These are phyloP conservation scores for Taxillus chinensis DNA, from an alignment of 164 flowering plant genomes.

Conservation along the genomic window DNA sequence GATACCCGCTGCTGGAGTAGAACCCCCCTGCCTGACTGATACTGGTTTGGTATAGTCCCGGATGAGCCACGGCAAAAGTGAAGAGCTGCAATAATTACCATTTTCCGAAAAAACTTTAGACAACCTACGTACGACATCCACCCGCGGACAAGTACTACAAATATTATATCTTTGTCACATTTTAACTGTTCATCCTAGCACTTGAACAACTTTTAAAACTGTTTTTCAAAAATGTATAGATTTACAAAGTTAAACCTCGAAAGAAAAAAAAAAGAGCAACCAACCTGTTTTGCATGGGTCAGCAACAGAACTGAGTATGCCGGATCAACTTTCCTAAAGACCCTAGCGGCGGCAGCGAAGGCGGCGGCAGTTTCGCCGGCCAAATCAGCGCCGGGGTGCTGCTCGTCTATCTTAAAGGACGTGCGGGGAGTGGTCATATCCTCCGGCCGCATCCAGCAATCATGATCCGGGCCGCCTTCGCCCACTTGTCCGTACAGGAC, in stretches of 20 bases:
- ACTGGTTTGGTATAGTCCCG: conserved; percentile 64
- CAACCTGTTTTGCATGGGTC: conserved; percentile 32
- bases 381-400: conserved; percentile 62
- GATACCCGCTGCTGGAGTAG: conserved; percentile 68
- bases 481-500: conserved; percentile 57
- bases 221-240: too few relatives aligned
- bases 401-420: conserved; percentile 25
- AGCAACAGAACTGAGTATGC: conserved; percentile 13
- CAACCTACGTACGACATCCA: too few relatives aligned
- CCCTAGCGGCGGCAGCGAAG: conserved; percentile 59
- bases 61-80: conserved; percentile 66
- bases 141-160: too few relatives aligned
- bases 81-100: conserved; percentile 46
- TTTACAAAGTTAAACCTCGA: too few relatives aligned
- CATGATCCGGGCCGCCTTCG: conserved; percentile 57
- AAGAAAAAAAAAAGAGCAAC: not conserved
- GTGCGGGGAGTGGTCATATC: conserved; percentile 66
- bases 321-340: conserved; percentile 16
- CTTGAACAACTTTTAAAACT: too few relatives aligned
- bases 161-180: too few relatives aligned
- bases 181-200: too few relatives aligned
- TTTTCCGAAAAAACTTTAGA: not conserved
- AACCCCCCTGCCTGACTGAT: conserved; percentile 37
- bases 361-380: conserved; percentile 83
- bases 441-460: conserved; percentile 69